Percentiles rank a stretch among this genome's conserved stretches.
Evolutionary conservation across 2,329 filamentous ascomycete genomes (phyloP).

Genomic region (Pestalotiopsis sp.): DNA sequence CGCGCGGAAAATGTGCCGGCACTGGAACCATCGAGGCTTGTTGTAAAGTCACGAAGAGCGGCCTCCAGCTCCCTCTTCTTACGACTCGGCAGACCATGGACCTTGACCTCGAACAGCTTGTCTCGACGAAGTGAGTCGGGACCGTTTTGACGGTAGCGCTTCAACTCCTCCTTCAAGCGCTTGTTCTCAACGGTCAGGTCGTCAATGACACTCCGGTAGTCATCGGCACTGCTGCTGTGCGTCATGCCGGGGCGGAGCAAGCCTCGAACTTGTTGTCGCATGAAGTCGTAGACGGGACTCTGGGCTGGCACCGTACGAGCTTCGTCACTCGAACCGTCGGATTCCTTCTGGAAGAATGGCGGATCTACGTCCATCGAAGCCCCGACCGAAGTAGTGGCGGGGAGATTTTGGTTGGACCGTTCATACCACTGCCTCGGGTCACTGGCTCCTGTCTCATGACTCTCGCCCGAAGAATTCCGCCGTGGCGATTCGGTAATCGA

Average conservation of each 20-base stretch:
- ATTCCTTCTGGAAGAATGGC: constrained; percentile 58
- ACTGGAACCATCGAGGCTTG: constrained; percentile 58
- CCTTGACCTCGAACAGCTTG: constrained; percentile 81
- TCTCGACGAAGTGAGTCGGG: constrained; percentile 71
- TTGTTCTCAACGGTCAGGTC: constrained; percentile 86
- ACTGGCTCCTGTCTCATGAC: constrained; percentile 49
- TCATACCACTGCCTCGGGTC: constrained; percentile 60
- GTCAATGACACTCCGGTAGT: constrained; percentile 83
- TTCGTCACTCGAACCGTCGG: constrained; percentile 55
- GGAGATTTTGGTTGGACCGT: constrained; percentile 50
- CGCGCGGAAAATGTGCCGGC: constrained; percentile 42
- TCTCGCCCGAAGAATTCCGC: constrained; percentile 52
- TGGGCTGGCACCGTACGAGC: constrained; percentile 22
- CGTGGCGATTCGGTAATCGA: constrained; percentile 24
- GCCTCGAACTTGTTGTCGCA: constrained; percentile 21
- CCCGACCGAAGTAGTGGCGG: constrained; percentile 37
- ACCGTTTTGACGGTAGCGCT: constrained; percentile 69
- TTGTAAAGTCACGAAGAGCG: constrained; percentile 71
- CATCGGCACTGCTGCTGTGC: constrained; percentile 68
- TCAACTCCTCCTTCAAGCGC: constrained; percentile 73
- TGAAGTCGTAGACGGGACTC: constrained; percentile 28
- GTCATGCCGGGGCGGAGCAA: constrained; percentile 35
- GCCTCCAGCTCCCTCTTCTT: constrained; percentile 80
- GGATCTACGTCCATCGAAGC: constrained; percentile 59
- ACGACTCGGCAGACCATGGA: constrained; percentile 71